A percentile compares a stretch with the other conserved stretches of the same genome.
These are phyloP conservation scores for Colletotrichum sojae DNA, from an alignment of 2,329 filamentous ascomycete species.

Conservation along the genomic window DNA sequence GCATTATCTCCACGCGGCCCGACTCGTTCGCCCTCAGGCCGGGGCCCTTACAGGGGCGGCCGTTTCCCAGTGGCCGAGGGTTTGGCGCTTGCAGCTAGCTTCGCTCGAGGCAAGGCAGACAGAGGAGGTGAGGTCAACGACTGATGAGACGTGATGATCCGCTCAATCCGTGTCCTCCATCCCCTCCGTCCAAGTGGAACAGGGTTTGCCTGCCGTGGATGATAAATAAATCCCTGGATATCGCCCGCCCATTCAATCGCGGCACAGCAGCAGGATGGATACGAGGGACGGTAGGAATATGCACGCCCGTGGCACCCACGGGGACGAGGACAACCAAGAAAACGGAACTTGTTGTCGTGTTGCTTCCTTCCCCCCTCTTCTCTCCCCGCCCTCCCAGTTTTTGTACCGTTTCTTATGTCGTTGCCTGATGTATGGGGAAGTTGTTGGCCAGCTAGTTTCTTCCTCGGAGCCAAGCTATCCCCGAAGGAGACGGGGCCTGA, in stretches of 20 bases:
- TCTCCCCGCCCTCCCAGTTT: background rate
- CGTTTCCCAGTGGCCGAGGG: background rate
- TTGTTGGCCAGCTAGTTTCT: background rate
- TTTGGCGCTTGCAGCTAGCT: background rate
- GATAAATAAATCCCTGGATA: background rate
- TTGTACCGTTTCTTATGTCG: background rate
- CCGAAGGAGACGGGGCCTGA: conserved; percentile 5
- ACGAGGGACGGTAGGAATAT: background rate
- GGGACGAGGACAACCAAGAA: background rate
- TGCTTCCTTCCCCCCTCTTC: too few species aligned
- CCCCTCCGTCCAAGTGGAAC: background rate
- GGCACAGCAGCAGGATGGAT: background rate
- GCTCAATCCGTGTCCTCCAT: background rate
- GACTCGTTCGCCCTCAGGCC: background rate
- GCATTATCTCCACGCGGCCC: background rate
- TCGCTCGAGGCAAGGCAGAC: background rate
- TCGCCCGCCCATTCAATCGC: background rate
- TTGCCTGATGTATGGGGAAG: background rate
- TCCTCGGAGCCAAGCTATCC: conserved; percentile 18
- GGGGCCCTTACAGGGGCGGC: background rate
- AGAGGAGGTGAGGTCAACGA: background rate
- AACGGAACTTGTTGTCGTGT: background rate
- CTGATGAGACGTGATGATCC: background rate
- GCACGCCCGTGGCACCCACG: background rate
- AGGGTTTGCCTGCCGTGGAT: background rate